Percentiles rank a stretch among this genome's conserved stretches.
phyloP scores from a whole-genome alignment of 2,329 filamentous ascomycete genomes.

The Cladophialophora bantiana region DNA sequence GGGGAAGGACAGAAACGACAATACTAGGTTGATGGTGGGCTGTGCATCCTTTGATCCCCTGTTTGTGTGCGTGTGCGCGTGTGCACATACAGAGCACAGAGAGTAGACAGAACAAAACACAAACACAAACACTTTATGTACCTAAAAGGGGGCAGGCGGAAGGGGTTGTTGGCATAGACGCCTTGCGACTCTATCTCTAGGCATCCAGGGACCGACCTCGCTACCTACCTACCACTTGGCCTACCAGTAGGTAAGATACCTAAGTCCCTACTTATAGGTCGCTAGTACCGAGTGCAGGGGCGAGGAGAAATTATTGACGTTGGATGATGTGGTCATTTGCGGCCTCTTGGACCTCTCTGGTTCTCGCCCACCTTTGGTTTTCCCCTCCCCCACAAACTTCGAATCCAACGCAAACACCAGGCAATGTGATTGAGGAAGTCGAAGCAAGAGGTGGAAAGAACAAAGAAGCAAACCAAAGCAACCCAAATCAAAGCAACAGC shows the following conservation, averaged over 20 bases:
- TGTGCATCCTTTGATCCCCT: background rate
- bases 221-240: background rate
- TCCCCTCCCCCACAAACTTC: constrained; percentile 7
- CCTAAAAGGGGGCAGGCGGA: too few relatives aligned
- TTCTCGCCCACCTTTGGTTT: constrained; percentile 1
- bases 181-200: too few relatives aligned
- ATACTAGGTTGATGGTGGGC: background rate
- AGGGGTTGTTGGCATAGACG: too few relatives aligned
- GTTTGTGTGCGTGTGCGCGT: too few relatives aligned
- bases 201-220: background rate
- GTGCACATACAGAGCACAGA: too few relatives aligned
- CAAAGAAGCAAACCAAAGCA: background rate
- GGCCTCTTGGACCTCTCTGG: background rate
- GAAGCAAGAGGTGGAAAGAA: constrained; percentile 1
- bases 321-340: background rate
- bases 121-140: too few relatives aligned
- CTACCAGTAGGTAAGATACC: background rate
- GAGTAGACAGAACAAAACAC: too few relatives aligned
- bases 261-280: background rate
- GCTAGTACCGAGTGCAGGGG: background rate
- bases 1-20: background rate
- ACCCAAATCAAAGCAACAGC: background rate
- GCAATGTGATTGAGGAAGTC: background rate
- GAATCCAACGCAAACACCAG: background rate
- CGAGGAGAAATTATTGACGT: background rate